A percentile compares a stretch with the other conserved stretches of the same genome.
Conservation (phyloP, 1,284 basidiomycete genomes). For the Cutaneotrichosporon sp. region DNA sequence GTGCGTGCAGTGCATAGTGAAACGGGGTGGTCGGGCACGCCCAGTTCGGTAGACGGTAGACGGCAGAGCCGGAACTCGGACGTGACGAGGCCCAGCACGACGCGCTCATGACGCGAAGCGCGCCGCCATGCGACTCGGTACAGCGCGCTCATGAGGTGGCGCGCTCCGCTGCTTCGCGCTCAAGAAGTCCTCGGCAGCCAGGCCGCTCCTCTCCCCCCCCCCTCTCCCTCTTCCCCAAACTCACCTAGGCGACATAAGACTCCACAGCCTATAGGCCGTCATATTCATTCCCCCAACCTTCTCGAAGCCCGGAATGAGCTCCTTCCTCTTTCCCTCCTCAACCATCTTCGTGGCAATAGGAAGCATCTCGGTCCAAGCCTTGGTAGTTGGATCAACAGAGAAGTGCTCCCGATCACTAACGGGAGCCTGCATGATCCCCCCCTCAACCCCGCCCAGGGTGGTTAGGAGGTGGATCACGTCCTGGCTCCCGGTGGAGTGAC, state of each 20-base stretch:
- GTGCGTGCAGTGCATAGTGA: background rate
- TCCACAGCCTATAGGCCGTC: slow-evolving; percentile 44
- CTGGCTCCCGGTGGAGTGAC: slow-evolving; percentile 53
- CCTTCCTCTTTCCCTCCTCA: slow-evolving; percentile 33
- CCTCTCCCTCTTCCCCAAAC: background rate
- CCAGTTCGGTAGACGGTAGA: too few relatives aligned
- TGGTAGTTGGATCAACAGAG: slow-evolving; percentile 12
- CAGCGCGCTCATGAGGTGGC: too few relatives aligned
- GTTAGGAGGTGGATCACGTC: slow-evolving; percentile 51
- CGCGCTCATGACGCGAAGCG: too few relatives aligned
- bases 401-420: slow-evolving; percentile 50
- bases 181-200: too few relatives aligned
- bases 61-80: too few relatives aligned
- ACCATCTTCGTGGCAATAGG: slow-evolving; percentile 34
- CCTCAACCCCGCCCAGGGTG: slow-evolving; percentile 31
- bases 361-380: slow-evolving; percentile 26
- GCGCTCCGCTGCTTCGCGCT: too few relatives aligned
- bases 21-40: background rate
- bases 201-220: background rate
- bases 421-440: slow-evolving; percentile 53
- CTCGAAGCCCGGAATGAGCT: slow-evolving; percentile 35
- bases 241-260: slow-evolving; percentile 29
- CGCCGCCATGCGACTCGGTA: too few relatives aligned
- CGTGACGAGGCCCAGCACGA: too few relatives aligned
- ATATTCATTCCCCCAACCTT: slow-evolving; percentile 32